phyloP scores from a whole-genome alignment of 768 basidiomycete genomes.

The Goffeauzyma gilvescens region DNA sequence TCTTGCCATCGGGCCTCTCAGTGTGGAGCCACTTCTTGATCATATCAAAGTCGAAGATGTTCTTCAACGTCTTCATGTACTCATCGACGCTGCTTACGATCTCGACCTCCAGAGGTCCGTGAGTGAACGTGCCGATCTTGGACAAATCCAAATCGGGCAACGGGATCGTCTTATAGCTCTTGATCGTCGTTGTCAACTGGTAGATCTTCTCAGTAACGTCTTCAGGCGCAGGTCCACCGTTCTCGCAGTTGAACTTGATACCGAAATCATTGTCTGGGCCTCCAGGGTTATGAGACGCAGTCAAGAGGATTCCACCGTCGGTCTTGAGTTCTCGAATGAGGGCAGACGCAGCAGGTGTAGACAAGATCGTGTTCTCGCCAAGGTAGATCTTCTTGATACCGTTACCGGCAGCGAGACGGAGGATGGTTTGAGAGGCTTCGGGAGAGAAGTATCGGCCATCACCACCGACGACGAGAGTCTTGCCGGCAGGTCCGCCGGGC shows the following conservation, averaged over 20 bases:
- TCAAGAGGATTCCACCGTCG: slow-evolving; percentile 86
- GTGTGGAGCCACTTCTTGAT: slow-evolving; percentile 78
- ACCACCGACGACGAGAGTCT: slow-evolving; percentile 84
- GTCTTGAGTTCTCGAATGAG: slow-evolving; percentile 92
- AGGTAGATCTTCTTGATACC: slow-evolving; percentile 80
- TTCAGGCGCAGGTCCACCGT: slow-evolving; percentile 95
- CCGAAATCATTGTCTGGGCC: slow-evolving; percentile 98
- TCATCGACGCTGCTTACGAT: slow-evolving; percentile 88
- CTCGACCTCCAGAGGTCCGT: slow-evolving; percentile 64
- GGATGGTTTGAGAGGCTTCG: slow-evolving; percentile 58
- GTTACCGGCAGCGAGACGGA: slow-evolving; percentile 85
- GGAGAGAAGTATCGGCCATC: slow-evolving; percentile 68
- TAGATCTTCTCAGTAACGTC: slow-evolving; percentile 87
- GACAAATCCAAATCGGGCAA: slow-evolving; percentile 60
- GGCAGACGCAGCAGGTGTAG: slow-evolving; percentile 91
- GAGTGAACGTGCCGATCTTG: slow-evolving; percentile 56
- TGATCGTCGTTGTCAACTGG: slow-evolving; percentile 72
- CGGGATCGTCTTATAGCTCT: slow-evolving; percentile 66
- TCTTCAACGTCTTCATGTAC: slow-evolving; percentile 63
- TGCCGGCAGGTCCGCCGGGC: slow-evolving; percentile 44
- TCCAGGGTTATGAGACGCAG: slow-evolving; percentile 93
- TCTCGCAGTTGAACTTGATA: slow-evolving; percentile 96
- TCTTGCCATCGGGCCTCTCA: slow-evolving; percentile 38
- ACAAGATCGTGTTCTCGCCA: slow-evolving; percentile 76
- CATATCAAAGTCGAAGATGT: slow-evolving; percentile 82